These are phyloP conservation scores for Talaromyces sp. DNA, from an alignment of 2,329 filamentous ascomycete species.

Conservation along the genomic window DNA sequence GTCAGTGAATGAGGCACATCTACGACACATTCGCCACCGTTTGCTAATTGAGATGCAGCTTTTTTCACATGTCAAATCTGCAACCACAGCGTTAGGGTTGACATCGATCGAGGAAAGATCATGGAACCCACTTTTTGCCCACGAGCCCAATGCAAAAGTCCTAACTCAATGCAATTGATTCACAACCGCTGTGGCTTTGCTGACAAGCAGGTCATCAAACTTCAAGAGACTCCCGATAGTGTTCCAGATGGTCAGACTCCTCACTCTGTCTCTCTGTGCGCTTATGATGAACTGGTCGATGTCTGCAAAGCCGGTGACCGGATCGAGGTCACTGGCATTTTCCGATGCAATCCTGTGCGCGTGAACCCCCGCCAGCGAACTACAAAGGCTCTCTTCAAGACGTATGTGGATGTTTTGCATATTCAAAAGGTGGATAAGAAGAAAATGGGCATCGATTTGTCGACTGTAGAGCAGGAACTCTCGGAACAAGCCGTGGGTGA, in stretches of 20 bases:
- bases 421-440: constrained; percentile 96
- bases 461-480: constrained; percentile 80
- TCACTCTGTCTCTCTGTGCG: constrained; percentile 92
- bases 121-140: constrained; percentile 89
- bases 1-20: constrained; percentile 31
- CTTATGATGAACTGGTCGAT: constrained; percentile 95
- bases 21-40: neutral
- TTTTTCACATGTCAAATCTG: constrained; percentile 96
- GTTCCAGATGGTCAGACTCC: constrained; percentile 95
- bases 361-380: constrained; percentile 90
- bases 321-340: constrained; percentile 93
- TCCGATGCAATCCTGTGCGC: constrained; percentile 88
- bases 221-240: constrained; percentile 94
- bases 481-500: constrained; percentile 68
- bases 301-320: constrained; percentile 97
- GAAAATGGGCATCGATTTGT: constrained; percentile 84
- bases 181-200: constrained; percentile 94
- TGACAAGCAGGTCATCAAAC: constrained; percentile 97
- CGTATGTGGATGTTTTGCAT: constrained; percentile 91
- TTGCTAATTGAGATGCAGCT: constrained; percentile 47
- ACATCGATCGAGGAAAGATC: constrained; percentile 93
- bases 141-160: constrained; percentile 72
- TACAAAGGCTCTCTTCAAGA: constrained; percentile 96
- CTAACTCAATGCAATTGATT: constrained; percentile 97
- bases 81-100: constrained; percentile 84